Evolutionary conservation across 2,329 filamentous ascomycete genomes (phyloP), one percentile per base, ranked within the genome.

Genomic region (Tolypocladium tundrense): DNA sequence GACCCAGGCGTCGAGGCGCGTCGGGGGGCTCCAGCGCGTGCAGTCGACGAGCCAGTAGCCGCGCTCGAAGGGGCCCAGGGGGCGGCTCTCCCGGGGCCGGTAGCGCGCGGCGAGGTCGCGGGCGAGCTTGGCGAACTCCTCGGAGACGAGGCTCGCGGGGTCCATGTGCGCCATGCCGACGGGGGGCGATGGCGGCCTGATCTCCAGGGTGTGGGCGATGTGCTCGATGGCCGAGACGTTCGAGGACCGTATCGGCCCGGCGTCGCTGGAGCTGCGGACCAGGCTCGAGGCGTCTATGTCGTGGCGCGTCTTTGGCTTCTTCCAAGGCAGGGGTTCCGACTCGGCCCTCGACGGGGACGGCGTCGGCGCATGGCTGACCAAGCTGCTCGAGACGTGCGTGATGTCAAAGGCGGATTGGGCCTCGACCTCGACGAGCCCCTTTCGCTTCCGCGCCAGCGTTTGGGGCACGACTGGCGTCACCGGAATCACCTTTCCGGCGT

Each of bases 31-130:
- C 87, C 87, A 91, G 1, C 63, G 55, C 0, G 71, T 67, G 62
- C 81, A 85, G 61, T 85, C 75, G 5, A 96, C 65, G 2, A 77
- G 70, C 92, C 92, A 97, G 70, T 88, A 85, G 0, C 91, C 92
- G 19, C 92, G 80, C 69, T 96, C 91, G 42, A 87, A 80, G 1
- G 72, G 72, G 55, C 81, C 76, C 1, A 71, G 61, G 6, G 65
- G 62, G 0, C 70, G 65, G n/a, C 33, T 58, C 8, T 56, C 35
- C 7, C 54, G 54, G 4, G 86, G 85, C 5, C 70, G 75, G 69
- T 82, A 90, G 4, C 80, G 78, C 2, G 75, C 76, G 0, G 72
- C 62, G 4, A 85, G 72, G 19, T 81, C 75, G 33, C 82, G 73
- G n/a, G 80, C 76, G 0, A 72, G 66, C 55, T 73, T 68, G 2